Evolutionary conservation across 495 filamentous ascomycete species (phyloP), one percentile per base, ranked within the genome.

Genomic region (Xylaria intraflava): DNA sequence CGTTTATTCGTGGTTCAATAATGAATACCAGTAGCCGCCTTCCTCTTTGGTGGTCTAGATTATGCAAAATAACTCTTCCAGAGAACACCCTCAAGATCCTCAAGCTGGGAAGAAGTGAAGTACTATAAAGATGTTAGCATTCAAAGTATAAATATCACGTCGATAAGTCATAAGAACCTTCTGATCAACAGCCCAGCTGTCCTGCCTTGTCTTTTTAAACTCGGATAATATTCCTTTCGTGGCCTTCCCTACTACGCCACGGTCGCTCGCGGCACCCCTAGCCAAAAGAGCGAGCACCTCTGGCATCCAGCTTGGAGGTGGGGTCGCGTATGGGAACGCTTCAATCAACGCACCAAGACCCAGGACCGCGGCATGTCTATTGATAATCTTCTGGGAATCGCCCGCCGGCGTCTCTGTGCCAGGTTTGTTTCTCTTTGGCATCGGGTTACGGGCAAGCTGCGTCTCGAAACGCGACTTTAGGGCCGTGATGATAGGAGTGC

Each of bases 11-110:
- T 27, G 27, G 19, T 26, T 42, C 10, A 35, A 23, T 7, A 2
- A 38, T 10, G n/a, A 45, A n/a, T 22, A 11, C 20, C 16, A 3
- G 5, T 31, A n/a, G 41, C 19, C 14, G 12, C 1, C 19, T 20
- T 6, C 1, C 47, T 12, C 12, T 49, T 42, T 20, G 10, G 24
- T 38, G 16, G 16, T 35, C 7, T 40, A 20, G 33, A 24, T 64
- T 55, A 97, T 51, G 93, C 93, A 76, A 97, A 99, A 66, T 99
- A 99, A 65, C 90, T 95, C 83, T 97, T 97, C 94, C 94, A 99
- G 51, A 99, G 76, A 33, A 97, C 94, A 39, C 93, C 93, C 60
- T 95, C 91, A 19, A 98, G 72, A 67, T 97, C 92, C 67, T 96
- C 93, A 1, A 97, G 78, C 63, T 98, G 93, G 59, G 96, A 92